Evolutionary conservation across 1,284 basidiomycete genomes (phyloP).

Genomic region (Ganoderma sp.): DNA sequence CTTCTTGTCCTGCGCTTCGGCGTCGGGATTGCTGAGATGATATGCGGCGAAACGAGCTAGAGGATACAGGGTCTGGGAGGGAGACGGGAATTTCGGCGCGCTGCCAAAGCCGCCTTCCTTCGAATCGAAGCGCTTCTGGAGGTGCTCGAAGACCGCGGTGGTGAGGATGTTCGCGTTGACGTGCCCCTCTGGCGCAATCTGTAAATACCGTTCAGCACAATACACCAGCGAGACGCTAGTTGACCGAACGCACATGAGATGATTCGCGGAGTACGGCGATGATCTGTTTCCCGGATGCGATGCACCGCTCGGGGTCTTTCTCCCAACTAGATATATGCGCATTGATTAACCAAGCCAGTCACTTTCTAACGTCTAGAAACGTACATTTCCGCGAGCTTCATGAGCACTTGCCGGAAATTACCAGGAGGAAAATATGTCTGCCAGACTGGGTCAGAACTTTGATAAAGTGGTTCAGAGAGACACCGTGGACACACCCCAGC

Average conservation of each 20-base stretch:
- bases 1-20: slow-evolving; percentile 15
- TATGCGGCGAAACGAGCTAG: slow-evolving; percentile 36
- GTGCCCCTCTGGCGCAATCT: slow-evolving; percentile 29
- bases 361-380: background rate
- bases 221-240: background rate
- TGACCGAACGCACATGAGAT: slow-evolving; percentile 19
- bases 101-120: slow-evolving; percentile 46
- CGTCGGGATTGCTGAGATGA: slow-evolving; percentile 16
- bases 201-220: background rate
- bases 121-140: slow-evolving; percentile 39
- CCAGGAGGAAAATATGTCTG: slow-evolving; percentile 48
- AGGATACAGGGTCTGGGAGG: slow-evolving; percentile 35
- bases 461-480: background rate
- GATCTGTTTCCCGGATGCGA: slow-evolving; percentile 32
- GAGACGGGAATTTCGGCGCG: slow-evolving; percentile 49
- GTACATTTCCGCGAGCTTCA: slow-evolving; percentile 38
- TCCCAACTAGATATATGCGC: slow-evolving; percentile 33
- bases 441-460: background rate
- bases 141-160: slow-evolving; percentile 25
- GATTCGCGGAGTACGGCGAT: slow-evolving; percentile 32
- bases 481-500: slow-evolving; percentile 39
- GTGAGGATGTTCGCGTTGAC: slow-evolving; percentile 24
- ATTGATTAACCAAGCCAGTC: background rate
- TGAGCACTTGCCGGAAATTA: slow-evolving; percentile 34
- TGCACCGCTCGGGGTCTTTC: slow-evolving; percentile 33